These are phyloP conservation scores for Colletotrichum musae DNA, from an alignment of 2,329 filamentous ascomycete genomes.

Conservation along the genomic window DNA sequence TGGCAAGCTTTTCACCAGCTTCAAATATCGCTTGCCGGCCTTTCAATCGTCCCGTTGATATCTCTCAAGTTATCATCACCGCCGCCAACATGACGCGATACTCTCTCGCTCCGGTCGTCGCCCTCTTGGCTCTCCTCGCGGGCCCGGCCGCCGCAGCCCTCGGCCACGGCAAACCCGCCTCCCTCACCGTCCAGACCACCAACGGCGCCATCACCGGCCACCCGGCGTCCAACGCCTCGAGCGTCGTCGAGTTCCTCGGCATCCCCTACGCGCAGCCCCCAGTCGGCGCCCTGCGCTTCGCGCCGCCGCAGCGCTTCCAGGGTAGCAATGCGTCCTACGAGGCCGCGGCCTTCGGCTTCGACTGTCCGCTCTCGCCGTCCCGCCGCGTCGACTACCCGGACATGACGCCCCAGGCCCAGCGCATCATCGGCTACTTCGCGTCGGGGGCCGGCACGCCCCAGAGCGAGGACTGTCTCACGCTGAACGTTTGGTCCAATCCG, in stretches of 20 bases:
- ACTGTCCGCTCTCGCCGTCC: constrained; percentile 47
- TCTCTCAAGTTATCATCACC: too few species aligned
- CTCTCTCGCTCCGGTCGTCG: too few species aligned
- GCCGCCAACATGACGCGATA: too few species aligned
- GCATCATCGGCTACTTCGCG: constrained; percentile 41
- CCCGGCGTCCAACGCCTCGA: constrained; percentile 45
- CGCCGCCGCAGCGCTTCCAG: constrained; percentile 46
- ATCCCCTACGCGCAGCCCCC: constrained; percentile 50
- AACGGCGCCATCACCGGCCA: constrained; percentile 54
- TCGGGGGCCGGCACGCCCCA: constrained; percentile 43
- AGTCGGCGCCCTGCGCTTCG: constrained; percentile 45
- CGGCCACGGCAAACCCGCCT: not conserved
- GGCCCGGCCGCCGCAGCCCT: not conserved
- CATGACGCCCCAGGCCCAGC: constrained; percentile 50
- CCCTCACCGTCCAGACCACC: constrained; percentile 46
- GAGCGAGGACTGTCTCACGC: constrained; percentile 55
- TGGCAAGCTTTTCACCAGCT: too few species aligned
- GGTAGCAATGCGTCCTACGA: constrained; percentile 39
- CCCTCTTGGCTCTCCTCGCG: not conserved
- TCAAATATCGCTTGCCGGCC: too few species aligned
- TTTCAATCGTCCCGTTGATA: too few species aligned
- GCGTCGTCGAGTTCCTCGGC: constrained; percentile 56
- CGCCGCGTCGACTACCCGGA: constrained; percentile 45
- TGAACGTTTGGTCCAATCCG: constrained; percentile 56
- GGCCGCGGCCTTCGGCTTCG: constrained; percentile 47